Percentiles rank a stretch among this genome's conserved stretches.
Evolutionary conservation across 2,329 filamentous ascomycete species (phyloP).

Genomic region (Diplodia mutila): DNA sequence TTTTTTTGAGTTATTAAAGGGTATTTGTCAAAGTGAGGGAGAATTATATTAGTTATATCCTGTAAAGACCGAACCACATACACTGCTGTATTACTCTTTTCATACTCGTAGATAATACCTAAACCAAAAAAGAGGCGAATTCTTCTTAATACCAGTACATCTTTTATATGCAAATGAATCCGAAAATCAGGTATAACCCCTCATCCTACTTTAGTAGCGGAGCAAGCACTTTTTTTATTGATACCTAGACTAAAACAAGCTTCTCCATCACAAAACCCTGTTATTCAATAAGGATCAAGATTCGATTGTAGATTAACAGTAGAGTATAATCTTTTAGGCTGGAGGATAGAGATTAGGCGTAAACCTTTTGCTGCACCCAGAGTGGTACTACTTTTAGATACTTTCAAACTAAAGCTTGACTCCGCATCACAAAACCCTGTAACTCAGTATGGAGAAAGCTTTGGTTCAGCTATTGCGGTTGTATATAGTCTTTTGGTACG

Average conservation of each 20-base stretch:
- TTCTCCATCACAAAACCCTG: neutral
- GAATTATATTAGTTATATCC: slow-evolving; percentile 7
- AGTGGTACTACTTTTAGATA: neutral
- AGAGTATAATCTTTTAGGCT: too few relatives aligned
- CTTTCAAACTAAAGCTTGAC: neutral
- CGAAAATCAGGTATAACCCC: neutral
- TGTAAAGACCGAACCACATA: neutral
- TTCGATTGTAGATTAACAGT: too few relatives aligned
- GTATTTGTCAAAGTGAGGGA: slow-evolving; percentile 6
- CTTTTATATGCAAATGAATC: neutral
- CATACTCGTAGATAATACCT: neutral
- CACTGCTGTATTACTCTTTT: neutral
- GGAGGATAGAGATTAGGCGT: too few relatives aligned
- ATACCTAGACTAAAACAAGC: neutral
- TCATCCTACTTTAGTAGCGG: neutral
- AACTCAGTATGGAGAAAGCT: neutral
- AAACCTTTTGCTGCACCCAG: neutral
- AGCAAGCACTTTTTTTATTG: neutral
- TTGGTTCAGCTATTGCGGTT: slow-evolving; percentile 1
- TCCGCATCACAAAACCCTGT: neutral
- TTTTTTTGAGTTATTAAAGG: slow-evolving; percentile 10
- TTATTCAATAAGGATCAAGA: neutral
- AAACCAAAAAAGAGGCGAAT: slow-evolving; percentile 6
- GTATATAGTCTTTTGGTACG: slow-evolving; percentile 5
- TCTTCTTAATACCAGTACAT: neutral